A percentile compares a stretch with the other conserved stretches of the same genome.
phyloP scores from a whole-genome alignment of 139 green algal genomes.

The Zygnema cylindricum region DNA sequence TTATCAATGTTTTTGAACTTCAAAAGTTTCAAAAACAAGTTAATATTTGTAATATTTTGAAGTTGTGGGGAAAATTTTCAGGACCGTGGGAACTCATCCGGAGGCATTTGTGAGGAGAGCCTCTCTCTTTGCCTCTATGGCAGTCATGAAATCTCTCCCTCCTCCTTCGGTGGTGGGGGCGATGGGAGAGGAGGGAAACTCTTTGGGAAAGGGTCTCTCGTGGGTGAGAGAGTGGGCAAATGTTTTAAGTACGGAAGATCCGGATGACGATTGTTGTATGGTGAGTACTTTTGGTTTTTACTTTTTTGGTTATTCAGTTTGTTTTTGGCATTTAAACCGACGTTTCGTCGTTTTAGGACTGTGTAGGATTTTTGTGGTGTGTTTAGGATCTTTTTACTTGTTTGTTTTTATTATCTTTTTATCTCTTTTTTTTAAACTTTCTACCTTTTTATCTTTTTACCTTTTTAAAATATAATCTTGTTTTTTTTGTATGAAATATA shows the following conservation, averaged over 20 bases:
- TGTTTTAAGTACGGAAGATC: neutral
- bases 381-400: neutral
- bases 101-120: constrained; percentile 16
- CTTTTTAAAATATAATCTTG: too few relatives aligned
- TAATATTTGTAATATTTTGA: constrained; percentile 10
- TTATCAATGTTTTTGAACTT: too few relatives aligned
- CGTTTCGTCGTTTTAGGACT: too few relatives aligned
- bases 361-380: neutral
- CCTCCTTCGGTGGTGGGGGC: neutral
- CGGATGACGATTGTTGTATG: neutral
- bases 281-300: neutral
- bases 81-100: neutral
- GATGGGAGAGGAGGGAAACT: neutral
- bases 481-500: too few relatives aligned
- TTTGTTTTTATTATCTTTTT: neutral
- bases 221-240: neutral
- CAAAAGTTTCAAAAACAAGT: constrained; percentile 5
- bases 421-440: neutral
- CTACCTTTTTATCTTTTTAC: neutral
- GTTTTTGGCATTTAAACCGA: too few relatives aligned
- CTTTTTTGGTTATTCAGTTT: neutral
- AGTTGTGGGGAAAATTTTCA: neutral
- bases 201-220: neutral
- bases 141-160: neutral
- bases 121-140: neutral